A percentile compares a stretch with the other conserved stretches of the same genome.
These are phyloP conservation scores for Phoma sp. DNA, from an alignment of 2,329 filamentous ascomycete genomes.

Conservation along the genomic window DNA sequence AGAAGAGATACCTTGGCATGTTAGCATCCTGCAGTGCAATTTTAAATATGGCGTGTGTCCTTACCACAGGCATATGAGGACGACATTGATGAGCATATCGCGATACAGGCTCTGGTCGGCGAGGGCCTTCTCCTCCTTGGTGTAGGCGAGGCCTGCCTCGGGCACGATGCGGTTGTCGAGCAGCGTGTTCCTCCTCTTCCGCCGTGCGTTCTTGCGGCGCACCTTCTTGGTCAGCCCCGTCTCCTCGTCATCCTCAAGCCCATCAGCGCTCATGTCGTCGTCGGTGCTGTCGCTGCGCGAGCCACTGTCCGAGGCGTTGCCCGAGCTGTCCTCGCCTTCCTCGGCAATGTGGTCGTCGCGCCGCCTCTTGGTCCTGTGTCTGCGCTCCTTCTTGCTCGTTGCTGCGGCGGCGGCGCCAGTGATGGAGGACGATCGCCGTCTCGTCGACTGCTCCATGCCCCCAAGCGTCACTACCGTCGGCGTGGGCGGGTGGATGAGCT, in stretches of 20 bases:
- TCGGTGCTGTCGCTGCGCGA: constrained; percentile 55
- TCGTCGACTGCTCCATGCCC: constrained; percentile 26
- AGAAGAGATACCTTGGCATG: constrained; percentile 72
- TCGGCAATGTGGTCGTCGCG: constrained; percentile 45
- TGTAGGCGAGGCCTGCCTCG: constrained; percentile 55
- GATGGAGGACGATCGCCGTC: constrained; percentile 47
- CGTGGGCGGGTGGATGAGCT: constrained; percentile 41
- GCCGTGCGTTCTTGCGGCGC: constrained; percentile 70
- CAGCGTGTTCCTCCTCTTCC: constrained; percentile 72
- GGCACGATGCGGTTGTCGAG: constrained; percentile 74
- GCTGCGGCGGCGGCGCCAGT: constrained; percentile 35
- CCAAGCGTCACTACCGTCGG: constrained; percentile 30
- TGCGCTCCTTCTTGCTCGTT: constrained; percentile 29
- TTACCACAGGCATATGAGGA: constrained; percentile 85
- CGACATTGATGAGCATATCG: constrained; percentile 74
- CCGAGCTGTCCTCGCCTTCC: constrained; percentile 40
- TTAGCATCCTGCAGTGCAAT: too few relatives aligned
- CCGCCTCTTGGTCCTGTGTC: constrained; percentile 34
- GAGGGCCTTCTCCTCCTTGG: constrained; percentile 75
- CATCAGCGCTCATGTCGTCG: constrained; percentile 70
- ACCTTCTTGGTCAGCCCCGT: constrained; percentile 81
- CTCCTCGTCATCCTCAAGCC: constrained; percentile 84
- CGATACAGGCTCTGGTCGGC: constrained; percentile 77
- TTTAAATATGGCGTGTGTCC: neutral
- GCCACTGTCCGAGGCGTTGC: constrained; percentile 42